These are phyloP conservation scores for Trapa bicornis DNA, from an alignment of 345 rosid genomes.

Conservation along the genomic window DNA sequence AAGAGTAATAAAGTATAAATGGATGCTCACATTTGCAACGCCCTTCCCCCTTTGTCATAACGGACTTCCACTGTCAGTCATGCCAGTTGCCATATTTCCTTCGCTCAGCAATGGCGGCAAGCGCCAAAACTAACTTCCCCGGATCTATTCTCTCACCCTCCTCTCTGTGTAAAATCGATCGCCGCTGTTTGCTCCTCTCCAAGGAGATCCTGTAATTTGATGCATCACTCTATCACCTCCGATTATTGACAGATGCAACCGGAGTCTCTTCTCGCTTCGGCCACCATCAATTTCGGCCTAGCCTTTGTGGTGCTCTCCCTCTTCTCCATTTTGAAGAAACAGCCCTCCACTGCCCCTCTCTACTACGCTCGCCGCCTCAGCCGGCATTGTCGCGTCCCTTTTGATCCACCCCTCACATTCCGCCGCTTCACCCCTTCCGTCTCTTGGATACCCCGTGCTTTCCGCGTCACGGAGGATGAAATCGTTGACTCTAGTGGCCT, in stretches of 20 bases:
- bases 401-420: constrained; percentile 24
- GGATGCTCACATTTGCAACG: not conserved
- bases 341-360: constrained; percentile 56
- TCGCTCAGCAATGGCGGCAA: constrained; percentile 2
- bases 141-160: not conserved
- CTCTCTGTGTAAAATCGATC: not conserved
- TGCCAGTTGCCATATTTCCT: too few relatives aligned
- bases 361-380: constrained; percentile 79
- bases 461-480: constrained; percentile 59
- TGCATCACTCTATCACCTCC: not conserved
- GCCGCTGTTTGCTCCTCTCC: too few relatives aligned
- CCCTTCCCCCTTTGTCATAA: not conserved
- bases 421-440: constrained; percentile 65
- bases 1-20: not conserved
- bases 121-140: not conserved
- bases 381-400: constrained; percentile 16
- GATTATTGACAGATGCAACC: constrained; percentile 38
- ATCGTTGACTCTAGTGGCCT: constrained; percentile 52
- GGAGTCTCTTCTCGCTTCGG: constrained; percentile 64
- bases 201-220: too few relatives aligned
- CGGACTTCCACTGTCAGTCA: not conserved
- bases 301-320: constrained; percentile 53
- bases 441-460: constrained; percentile 73
- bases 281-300: constrained; percentile 59
- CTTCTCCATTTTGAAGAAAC: constrained; percentile 74